phyloP scores from a whole-genome alignment of 495 filamentous ascomycete species.

The Xylaria telfairii region DNA sequence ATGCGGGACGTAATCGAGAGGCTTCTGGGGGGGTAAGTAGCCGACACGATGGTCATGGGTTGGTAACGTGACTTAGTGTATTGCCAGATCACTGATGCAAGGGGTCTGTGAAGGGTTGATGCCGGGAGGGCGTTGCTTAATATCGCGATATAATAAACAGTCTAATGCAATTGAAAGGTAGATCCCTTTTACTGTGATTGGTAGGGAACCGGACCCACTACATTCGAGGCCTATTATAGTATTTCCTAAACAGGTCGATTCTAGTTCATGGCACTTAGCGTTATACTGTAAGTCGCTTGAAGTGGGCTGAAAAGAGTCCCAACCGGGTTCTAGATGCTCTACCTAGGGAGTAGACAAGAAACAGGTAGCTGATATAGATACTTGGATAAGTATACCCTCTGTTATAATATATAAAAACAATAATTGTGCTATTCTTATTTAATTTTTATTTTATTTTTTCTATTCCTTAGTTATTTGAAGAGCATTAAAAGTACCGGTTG shows the following conservation, averaged over 20 bases:
- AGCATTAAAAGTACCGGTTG: neutral
- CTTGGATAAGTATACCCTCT: too few species aligned
- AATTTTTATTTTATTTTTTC: neutral
- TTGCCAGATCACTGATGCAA: neutral
- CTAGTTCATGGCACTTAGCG: too few species aligned
- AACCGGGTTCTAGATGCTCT: too few species aligned
- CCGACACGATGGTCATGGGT: neutral
- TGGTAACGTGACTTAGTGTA: neutral
- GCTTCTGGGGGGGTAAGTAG: constrained; percentile 29
- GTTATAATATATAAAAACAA: too few species aligned
- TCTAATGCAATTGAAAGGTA: neutral
- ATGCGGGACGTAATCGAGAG: constrained; percentile 30
- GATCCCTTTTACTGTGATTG: neutral
- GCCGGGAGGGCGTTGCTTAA: neutral
- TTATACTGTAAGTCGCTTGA: too few species aligned
- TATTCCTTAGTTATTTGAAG: too few species aligned
- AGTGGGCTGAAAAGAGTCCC: too few species aligned
- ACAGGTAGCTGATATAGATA: too few species aligned
- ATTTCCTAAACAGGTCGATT: neutral
- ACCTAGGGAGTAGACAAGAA: too few species aligned
- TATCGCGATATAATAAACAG: neutral
- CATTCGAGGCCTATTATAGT: neutral
- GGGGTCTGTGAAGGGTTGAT: neutral
- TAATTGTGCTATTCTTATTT: too few species aligned
- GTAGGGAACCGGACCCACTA: neutral